Base-by-base conservation (phyloP, 2,329 filamentous ascomycete species). In the Alternaria triticimaculans region DNA sequence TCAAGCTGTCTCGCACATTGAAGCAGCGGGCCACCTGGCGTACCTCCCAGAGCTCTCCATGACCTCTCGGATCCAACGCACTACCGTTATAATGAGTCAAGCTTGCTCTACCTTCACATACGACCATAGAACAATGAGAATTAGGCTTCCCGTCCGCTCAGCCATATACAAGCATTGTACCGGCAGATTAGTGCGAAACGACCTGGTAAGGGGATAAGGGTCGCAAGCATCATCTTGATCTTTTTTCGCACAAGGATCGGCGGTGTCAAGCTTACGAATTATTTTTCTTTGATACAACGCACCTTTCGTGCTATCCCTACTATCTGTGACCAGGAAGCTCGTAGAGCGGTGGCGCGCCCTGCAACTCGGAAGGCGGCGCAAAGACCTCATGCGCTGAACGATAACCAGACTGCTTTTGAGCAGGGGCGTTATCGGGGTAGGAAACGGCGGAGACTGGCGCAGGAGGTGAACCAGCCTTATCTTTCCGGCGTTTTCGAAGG, bases 301-400 rank as follows among this genome's bases (percentile, higher is more conserved):
- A 10, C 4, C 33, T 3, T 1, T 41, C 7, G 0, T 1, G 1
- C 7, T 41, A 0, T 41, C 2, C 33, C 15, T 41, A 9, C 0
- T n/a, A 41, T 41, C 33, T 41, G 2, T n/a, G 33, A 3, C 15
- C 33, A 41, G 33, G 33, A 2, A 41, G 33, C 33, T 41, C 33
- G 8, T n/a, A 41, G 33, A n/a, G 33, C 0, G 15, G 33, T 41
- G 33, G 33, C 33, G 33, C 33, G 15, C 33, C 15, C 33, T 41
- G 33, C 33, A 41, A 41, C 33, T 41, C 33, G 15, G 15, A 41
- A 41, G 33, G 33, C 33, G 33, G 15, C 1, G 33, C 15, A 41
- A 41, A 41, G 33, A 41, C 33, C 33, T 41, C 33, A 41, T 41
- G 33, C 15, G 33, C 33, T 10, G 33, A 15, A 41, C n/a, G 33